Base-by-base conservation (phyloP, 139 green algal species). In the Pseudopediastrum boryanum region DNA sequence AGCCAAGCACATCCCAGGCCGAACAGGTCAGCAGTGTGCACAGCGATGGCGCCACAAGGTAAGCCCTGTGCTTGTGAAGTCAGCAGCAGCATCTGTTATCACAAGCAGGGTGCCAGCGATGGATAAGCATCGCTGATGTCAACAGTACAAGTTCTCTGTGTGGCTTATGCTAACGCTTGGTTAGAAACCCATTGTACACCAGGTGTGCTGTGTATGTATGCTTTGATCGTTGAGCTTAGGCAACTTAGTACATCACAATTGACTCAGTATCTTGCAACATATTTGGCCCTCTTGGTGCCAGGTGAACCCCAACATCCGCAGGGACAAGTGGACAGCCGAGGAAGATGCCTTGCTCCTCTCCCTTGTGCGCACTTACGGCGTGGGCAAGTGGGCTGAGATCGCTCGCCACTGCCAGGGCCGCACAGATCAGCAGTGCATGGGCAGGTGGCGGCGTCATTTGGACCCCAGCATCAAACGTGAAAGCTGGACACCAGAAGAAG, bases 341-440 rank as follows among this genome's bases (percentile, higher is more conserved):
- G 93, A 97, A 69, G 93, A 97, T 69, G 51, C 56, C 21, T 43
- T 67, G 29, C 85, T 96, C 72, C 61, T 82, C 21, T 59, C 67
- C 38, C 84, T 96, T 42, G 90, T 94, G 41, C 25, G 78, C 21
- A 89, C 69, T 56, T 90, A 68, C 90, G 92, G 50, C 79, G 82
- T 76, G 29, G 76, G 76, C 41, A 61, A 77, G 21, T 97, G 93
- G 93, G 93, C 93, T 4, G 85, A 90, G 31, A 94, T 97, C 27
- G 85, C 90, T 2, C 85, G 93, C 19, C 75, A 87, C 38, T 77
- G 92, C 46, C 71, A 82, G n/a, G 90, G 91, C 0, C 84, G 91
- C 42, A 95, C 92, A 41, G 93, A 97, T 78, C 94, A 97, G 88
- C 94, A 97, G 85, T 97, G 94, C 85, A 96, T 97, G 93, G 94